Percentiles rank a stretch among this genome's conserved stretches.
These are phyloP conservation scores for Vachellia collinsii DNA, from an alignment of 306 rosid genomes.

Conservation along the genomic window DNA sequence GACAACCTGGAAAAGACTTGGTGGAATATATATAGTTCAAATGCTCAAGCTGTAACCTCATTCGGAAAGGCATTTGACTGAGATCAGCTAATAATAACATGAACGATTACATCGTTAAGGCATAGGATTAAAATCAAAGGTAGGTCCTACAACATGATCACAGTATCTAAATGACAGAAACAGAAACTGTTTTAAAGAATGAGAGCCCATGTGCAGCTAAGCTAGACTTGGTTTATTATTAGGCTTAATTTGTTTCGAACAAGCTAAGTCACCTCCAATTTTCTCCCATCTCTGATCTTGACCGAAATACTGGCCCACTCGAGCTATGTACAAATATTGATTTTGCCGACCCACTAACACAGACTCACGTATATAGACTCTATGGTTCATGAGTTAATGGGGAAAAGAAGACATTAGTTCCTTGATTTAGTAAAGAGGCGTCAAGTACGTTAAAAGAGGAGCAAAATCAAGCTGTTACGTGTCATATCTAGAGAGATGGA, in stretches of 20 bases:
- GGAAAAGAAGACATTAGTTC: constrained; percentile 16
- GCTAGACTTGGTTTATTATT: background rate
- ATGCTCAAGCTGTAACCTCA: constrained; percentile 36
- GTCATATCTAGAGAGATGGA: background rate
- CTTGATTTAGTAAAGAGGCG: constrained; percentile 34
- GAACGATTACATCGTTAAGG: background rate
- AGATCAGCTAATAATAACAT: background rate
- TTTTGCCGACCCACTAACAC: constrained; percentile 20
- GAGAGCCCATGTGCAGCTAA: constrained; percentile 9
- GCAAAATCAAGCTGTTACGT: background rate
- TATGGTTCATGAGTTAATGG: constrained; percentile 8
- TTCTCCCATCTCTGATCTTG: constrained; percentile 20
- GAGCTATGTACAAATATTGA: background rate
- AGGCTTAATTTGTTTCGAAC: constrained; percentile 37
- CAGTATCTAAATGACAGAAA: constrained; percentile 12
- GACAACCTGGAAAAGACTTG: constrained; percentile 58
- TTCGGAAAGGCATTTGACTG: constrained; percentile 47
- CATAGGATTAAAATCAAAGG: constrained; percentile 7
- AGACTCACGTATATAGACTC: constrained; percentile 4
- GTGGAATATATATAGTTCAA: constrained; percentile 18
- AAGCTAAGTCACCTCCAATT: constrained; percentile 39
- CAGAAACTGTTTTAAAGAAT: constrained; percentile 27
- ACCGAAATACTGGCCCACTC: constrained; percentile 25
- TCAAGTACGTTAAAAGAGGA: background rate
- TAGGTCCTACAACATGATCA: constrained; percentile 40